Evolutionary conservation across 2,329 filamentous ascomycete species (phyloP).

Genomic region (Cladosporium sp.): DNA sequence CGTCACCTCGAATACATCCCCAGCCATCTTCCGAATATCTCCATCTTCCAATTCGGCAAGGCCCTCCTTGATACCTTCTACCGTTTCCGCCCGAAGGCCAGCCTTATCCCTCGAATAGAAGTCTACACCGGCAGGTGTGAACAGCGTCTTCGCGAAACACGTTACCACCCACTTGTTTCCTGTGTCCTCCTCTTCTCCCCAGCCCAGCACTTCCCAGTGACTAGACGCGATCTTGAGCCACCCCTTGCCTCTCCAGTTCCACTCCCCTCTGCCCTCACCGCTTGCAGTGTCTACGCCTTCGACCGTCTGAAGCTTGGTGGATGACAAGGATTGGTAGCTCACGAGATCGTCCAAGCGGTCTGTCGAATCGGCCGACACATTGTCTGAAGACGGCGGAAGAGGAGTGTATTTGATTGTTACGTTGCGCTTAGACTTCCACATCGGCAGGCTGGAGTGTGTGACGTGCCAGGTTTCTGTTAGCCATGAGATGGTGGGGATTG

Average conservation of each 20-base stretch:
- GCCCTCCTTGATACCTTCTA: constrained; percentile 53
- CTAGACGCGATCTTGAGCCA: constrained; percentile 66
- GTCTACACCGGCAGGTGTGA: constrained; percentile 78
- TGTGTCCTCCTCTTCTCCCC: constrained; percentile 52
- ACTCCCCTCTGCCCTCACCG: constrained; percentile 38
- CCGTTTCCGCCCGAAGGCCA: constrained; percentile 57
- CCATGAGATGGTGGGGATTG: constrained; percentile 53
- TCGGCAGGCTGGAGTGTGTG: constrained; percentile 69
- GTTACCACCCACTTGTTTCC: constrained; percentile 67
- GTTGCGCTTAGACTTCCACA: constrained; percentile 78
- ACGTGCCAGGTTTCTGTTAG: constrained; percentile 67
- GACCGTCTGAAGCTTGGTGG: constrained; percentile 54
- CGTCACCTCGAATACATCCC: constrained; percentile 45
- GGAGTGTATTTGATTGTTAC: constrained; percentile 72
- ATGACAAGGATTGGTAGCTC: constrained; percentile 57
- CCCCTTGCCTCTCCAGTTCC: constrained; percentile 77
- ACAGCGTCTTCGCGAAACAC: constrained; percentile 77
- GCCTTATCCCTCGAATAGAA: constrained; percentile 63
- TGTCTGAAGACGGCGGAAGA: constrained; percentile 39
- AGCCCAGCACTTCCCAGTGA: constrained; percentile 79
- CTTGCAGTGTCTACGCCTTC: constrained; percentile 58
- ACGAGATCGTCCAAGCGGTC: constrained; percentile 67
- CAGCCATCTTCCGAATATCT: constrained; percentile 51
- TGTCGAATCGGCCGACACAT: constrained; percentile 30
- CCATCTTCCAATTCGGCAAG: constrained; percentile 49